These are phyloP conservation scores for Byssothecium circinans DNA, from an alignment of 2,329 filamentous ascomycete species.

Conservation along the genomic window DNA sequence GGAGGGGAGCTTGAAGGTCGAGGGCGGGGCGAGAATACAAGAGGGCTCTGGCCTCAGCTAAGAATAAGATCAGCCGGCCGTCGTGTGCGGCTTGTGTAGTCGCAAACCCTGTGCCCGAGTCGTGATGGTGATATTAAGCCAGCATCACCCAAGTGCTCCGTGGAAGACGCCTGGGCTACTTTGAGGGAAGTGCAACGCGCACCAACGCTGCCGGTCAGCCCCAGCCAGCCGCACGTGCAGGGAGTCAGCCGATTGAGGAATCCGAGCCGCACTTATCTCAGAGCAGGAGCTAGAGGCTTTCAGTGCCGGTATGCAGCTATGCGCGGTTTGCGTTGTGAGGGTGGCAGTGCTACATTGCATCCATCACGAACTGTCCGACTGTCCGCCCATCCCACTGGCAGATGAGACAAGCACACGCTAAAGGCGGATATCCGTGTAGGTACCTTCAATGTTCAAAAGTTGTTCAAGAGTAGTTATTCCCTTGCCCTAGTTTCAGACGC, in stretches of 20 bases:
- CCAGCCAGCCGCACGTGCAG: slow-evolving; percentile 36
- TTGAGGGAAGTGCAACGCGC: too few relatives aligned
- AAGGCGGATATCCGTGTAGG: too few relatives aligned
- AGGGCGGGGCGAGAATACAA: slow-evolving; percentile 19
- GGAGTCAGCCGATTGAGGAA: slow-evolving; percentile 26
- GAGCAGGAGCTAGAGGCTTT: slow-evolving; percentile 18
- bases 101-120: slow-evolving; percentile 15
- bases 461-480: too few relatives aligned
- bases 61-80: slow-evolving; percentile 31
- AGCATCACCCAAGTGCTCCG: slow-evolving; percentile 9
- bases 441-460: too few relatives aligned
- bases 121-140: slow-evolving; percentile 21
- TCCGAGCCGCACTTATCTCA: slow-evolving; percentile 23
- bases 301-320: slow-evolving; percentile 14
- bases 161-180: slow-evolving; percentile 18
- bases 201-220: slow-evolving; percentile 26
- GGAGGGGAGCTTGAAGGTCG: slow-evolving; percentile 11
- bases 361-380: neutral
- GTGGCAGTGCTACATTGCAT: slow-evolving; percentile 32
- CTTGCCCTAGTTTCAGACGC: too few relatives aligned
- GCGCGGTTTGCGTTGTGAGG: slow-evolving; percentile 25
- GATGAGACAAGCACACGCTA: too few relatives aligned
- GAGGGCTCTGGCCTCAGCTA: slow-evolving; percentile 30
- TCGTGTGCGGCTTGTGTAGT: slow-evolving; percentile 5
- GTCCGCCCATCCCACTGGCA: neutral